Evolutionary conservation across 371 early-diverging fungal species (phyloP), one percentile per base, ranked within the genome.

Genomic region (Mucor velutinosus): DNA sequence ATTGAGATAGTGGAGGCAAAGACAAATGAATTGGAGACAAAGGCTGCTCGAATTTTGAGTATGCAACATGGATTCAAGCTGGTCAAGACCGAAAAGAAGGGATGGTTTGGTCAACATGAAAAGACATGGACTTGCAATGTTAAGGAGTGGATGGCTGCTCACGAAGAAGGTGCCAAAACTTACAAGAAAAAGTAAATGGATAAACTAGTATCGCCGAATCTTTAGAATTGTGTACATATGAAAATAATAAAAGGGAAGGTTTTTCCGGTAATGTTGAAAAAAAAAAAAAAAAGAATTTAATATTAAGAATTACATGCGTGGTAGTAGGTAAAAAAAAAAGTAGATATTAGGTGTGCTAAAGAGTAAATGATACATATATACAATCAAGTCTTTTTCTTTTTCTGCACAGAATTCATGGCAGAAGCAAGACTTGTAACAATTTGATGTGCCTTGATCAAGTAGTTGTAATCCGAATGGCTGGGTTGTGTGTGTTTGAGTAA

Each of bases 391-490:
- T 60, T 66, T 12, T 66, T 66, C 19, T 67, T 67, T 47, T 61
- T 70, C 67, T 82, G 83, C 30, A 74, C 75, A n/a, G 77, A 73
- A 33, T 82, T 73, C 83, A 82, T 82, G 10, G 80, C 80, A 27
- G 64, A 30, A 3, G 83, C 79, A 30, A 81, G 72, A 58, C 77
- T 72, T 17, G 63, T 67, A 57, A 85, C 66, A 15, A 73, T 69
- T 41, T 79, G 76, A 27, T 77, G 75, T 3, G 80, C 78, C 11
- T 56, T 37, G 25, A 61, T 35, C 47, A 85, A 65, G 29, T 81
- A 59, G 1, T 67, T 37, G 59, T 77, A 82, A 70, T 85, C 85
- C 7, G 67, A 56, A 64, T 80, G 75, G 8, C 43, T 30, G 12
- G 75, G 68, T 5, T 70, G 60, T 1, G 83, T 81, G 60, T 85